A percentile compares a stretch with the other conserved stretches of the same genome.
Conservation (phyloP, 2,329 filamentous ascomycete species). For the Arthrobotrys pseudoclavata region DNA sequence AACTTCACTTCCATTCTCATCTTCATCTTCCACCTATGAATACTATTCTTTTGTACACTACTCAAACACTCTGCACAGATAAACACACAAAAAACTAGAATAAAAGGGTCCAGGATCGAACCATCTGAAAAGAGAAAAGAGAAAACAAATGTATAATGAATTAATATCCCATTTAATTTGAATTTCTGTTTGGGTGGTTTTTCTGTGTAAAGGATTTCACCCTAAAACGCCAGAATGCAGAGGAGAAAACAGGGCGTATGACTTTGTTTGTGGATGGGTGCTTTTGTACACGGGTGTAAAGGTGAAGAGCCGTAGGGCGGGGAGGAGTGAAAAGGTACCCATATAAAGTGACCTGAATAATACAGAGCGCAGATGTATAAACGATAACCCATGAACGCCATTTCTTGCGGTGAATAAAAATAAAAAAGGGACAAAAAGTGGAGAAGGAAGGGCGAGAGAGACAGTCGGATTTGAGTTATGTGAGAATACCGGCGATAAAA, state of each 20-base stretch:
- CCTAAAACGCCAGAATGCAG: slow-evolving; percentile 5
- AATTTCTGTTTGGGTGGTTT: slow-evolving; percentile 1
- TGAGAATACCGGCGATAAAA: neutral
- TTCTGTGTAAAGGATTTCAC: neutral
- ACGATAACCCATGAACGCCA: neutral
- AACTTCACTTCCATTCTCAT: neutral
- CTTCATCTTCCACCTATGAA: neutral
- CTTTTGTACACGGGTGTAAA: neutral
- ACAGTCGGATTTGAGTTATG: neutral
- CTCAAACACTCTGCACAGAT: too few relatives aligned
- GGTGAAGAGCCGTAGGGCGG: neutral
- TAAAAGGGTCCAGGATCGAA: too few relatives aligned
- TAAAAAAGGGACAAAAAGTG: neutral
- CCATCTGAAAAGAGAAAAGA: neutral
- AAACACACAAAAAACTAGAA: too few relatives aligned
- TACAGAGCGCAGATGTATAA: neutral
- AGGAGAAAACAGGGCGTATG: neutral
- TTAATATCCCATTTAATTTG: neutral
- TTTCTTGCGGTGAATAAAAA: neutral
- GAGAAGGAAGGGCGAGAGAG: neutral
- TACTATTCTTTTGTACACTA: too few relatives aligned
- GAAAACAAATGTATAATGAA: neutral
- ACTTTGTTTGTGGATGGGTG: neutral
- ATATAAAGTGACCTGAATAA: neutral
- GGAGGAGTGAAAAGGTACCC: neutral